Base-by-base conservation (phyloP, 2,329 filamentous ascomycete genomes). In the Ploettnerulaceae sp. region DNA sequence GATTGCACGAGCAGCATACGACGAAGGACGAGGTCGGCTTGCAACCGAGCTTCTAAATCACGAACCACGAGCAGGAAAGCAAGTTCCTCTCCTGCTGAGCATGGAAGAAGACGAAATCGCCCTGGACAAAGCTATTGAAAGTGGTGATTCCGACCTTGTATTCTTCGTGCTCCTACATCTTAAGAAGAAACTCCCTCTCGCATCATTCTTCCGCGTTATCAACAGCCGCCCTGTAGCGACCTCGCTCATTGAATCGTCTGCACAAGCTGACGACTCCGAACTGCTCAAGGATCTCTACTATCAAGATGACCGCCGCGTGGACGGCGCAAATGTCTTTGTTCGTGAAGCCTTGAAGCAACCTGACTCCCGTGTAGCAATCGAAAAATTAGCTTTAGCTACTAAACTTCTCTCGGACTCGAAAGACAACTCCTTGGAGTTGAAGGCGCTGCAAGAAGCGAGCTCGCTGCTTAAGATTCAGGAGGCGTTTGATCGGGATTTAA, bases 61-160 rank as follows among this genome's bases (percentile, higher is more conserved):
- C 61, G 93, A 98, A 62, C 89, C 91, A 7, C 81, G 93, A 47
- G 91, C 89, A 2, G 93, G 91, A n/a, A 88, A 91, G 55, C 93
- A 98, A 67, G 93, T 98, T 0, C 93, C 93, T 0, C 76, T 98
- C 2, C 77, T 98, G 2, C 73, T 98, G 32, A 89, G 79, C 64
- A 96, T 97, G 87, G 90, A 95, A 59, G 90, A 98, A 66, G 91
- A 96, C 55, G 88, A 90, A 55, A 81, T 97, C 31, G 93, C 93
- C 0, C 77, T 98, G 0, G 91, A 97, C 71, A 98, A 97, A 66
- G 91, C 93, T 7, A 88, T 97, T 49, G 89, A 96, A 64, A 95
- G 88, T 51, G 91, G 91, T 14, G 93, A 98, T 62, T 91, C 90
- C 0, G 93, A 98, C 57, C 76, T 98, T 2, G 80, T 95, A n/a